These are phyloP conservation scores for Lentinus brumalis DNA, from an alignment of 768 basidiomycete genomes.

Conservation along the genomic window DNA sequence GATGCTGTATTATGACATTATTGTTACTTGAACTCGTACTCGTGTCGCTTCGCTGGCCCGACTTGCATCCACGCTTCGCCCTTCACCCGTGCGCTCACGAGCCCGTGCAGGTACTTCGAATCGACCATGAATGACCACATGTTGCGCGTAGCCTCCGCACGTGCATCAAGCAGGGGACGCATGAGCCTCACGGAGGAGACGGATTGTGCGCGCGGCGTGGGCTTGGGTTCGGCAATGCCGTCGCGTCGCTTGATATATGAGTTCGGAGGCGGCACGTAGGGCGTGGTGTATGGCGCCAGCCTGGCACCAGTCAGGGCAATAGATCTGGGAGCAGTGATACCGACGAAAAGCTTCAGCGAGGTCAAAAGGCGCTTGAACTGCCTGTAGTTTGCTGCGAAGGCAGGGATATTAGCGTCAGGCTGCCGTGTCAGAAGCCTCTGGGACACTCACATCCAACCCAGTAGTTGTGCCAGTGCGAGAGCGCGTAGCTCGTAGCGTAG, in stretches of 20 bases:
- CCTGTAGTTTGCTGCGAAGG: slow-evolving; percentile 27
- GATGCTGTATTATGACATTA: neutral
- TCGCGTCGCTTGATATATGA: slow-evolving; percentile 20
- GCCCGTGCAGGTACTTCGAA: slow-evolving; percentile 16
- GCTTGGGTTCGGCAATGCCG: neutral
- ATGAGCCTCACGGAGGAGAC: slow-evolving; percentile 14
- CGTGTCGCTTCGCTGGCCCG: slow-evolving; percentile 7
- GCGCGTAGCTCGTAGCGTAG: slow-evolving; percentile 33
- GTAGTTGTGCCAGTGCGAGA: slow-evolving; percentile 49
- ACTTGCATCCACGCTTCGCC: slow-evolving; percentile 22
- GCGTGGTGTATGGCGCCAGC: slow-evolving; percentile 14
- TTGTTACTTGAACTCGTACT: neutral
- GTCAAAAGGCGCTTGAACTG: slow-evolving; percentile 39
- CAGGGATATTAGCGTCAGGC: neutral
- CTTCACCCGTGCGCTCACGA: slow-evolving; percentile 8
- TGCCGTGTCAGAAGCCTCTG: neutral
- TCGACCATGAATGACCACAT: slow-evolving; percentile 20
- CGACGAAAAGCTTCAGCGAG: slow-evolving; percentile 40
- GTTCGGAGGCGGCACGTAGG: slow-evolving; percentile 19
- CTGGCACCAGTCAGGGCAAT: slow-evolving; percentile 3
- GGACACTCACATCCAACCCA: slow-evolving; percentile 39
- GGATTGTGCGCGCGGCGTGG: neutral
- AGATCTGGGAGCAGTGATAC: slow-evolving; percentile 33
- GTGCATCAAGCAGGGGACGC: slow-evolving; percentile 20
- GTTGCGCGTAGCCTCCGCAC: slow-evolving; percentile 15